Evolutionary conservation across 1,284 basidiomycete genomes (phyloP).

Genomic region (Naganishia cerealis): DNA sequence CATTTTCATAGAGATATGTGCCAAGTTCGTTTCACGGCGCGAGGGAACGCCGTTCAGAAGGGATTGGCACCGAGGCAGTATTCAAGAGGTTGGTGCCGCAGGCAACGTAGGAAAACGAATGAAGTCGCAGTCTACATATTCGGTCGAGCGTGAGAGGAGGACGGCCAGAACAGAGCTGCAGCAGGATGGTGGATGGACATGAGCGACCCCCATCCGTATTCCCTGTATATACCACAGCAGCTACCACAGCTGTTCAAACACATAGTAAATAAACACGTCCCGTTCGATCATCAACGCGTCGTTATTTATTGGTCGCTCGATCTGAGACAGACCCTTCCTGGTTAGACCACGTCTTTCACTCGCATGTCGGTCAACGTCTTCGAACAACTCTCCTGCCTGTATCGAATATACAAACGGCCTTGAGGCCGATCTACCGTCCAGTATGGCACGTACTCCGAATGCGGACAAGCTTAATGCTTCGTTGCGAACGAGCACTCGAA

Average conservation of each 20-base stretch:
- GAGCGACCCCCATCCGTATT: no score
- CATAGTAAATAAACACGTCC: background rate
- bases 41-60: no score
- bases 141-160: no score
- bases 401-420: background rate
- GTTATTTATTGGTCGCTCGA: background rate
- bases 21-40: no score
- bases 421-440: background rate
- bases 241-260: background rate
- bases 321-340: conserved; percentile 5
- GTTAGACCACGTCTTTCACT: background rate
- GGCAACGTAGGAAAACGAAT: no score
- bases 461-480: conserved; percentile 22
- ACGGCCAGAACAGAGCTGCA: no score
- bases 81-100: no score
- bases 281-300: background rate
- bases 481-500: conserved; percentile 10
- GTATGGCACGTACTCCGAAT: conserved; percentile 17
- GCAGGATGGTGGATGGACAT: no score
- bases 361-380: background rate
- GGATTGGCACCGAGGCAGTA: no score
- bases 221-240: no score
- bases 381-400: background rate
- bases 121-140: no score
- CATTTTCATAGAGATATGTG: no score